Evolutionary conservation across 345 rosid genomes (phyloP), one percentile per base, ranked within the genome.

Genomic region (Draba incana): DNA sequence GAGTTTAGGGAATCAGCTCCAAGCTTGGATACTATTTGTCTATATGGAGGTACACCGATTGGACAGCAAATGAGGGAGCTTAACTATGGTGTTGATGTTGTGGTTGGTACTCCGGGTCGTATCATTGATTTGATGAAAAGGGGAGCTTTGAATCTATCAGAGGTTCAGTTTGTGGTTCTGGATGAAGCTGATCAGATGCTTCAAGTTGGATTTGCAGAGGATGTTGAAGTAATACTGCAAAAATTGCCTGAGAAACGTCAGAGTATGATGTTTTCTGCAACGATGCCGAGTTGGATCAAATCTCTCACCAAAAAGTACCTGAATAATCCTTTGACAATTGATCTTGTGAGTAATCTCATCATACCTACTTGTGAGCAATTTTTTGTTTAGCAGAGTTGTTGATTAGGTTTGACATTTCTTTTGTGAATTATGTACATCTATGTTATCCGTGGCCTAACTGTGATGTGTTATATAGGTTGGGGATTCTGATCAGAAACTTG

Each of bases 181-280:
- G 99, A 95, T 77, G 99, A 95, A 80, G 96, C 98, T 68, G 99
- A 95, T 79, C 97, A 92, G 88, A 95, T 92, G 99, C 99, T 95
- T 80, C 85, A 86, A 16, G 87, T 95, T 66, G 98, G 98, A 15
- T 95, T 95, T 73, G 98, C 87, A 0, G 99, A 95, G 71, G 99
- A 82, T 71, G 92, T 95, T 3, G 97, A 95, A 70, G 72, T 81
- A 5, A 92, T 95, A 55, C 81, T 95, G 72, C 72, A 81, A 15
- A 81, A 64, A 43, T 72, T 95, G 81, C 99, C 99, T 9, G 60
- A 37, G 70, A 84, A 89, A 4, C 85, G 98, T 30, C 99, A 95
- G 64, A 86, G 80, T 59, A 80, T 95, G 99, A 81, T 92, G 86
- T 95, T 95, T 76, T 95, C 98, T 39, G 99, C 99, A 4, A 92